Evolutionary conservation across 192 early-diverging fungal species (phyloP).

Genomic region (Coemansia sp.): DNA sequence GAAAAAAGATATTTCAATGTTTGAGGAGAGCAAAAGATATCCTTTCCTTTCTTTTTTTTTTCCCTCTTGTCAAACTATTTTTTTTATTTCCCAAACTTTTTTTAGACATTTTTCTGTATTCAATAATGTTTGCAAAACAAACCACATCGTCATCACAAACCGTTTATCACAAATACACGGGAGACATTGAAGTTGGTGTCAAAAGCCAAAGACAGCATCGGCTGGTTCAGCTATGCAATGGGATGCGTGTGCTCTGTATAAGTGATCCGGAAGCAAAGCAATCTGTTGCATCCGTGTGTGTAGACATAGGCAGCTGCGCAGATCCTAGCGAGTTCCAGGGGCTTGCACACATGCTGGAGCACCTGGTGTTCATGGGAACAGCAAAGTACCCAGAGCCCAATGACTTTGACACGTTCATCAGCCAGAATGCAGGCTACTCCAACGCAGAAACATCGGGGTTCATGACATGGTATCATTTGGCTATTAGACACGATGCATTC

Average conservation of each 20-base stretch:
- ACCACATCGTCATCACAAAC: neutral
- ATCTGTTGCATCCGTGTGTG: conserved; percentile 60
- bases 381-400: conserved; percentile 67
- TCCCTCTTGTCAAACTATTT: neutral
- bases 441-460: conserved; percentile 27
- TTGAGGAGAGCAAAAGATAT: conserved; percentile 37
- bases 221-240: conserved; percentile 58
- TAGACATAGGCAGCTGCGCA: conserved; percentile 61
- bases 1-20: no score
- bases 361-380: conserved; percentile 70
- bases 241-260: conserved; percentile 59
- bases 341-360: conserved; percentile 72
- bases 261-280: conserved; percentile 57
- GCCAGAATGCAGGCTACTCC: conserved; percentile 19
- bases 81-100: neutral
- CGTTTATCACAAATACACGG: conserved; percentile 6
- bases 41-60: conserved; percentile 4
- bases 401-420: conserved; percentile 55
- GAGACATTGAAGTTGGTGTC: neutral
- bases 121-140: neutral
- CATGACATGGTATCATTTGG: conserved; percentile 27
- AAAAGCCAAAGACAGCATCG: conserved; percentile 39
- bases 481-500: conserved; percentile 43
- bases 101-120: neutral
- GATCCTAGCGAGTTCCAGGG: conserved; percentile 64